Percentiles rank a stretch among this genome's conserved stretches.
Conservation (phyloP, 371 early-diverging fungal genomes). For the Funneliformis caledonium region DNA sequence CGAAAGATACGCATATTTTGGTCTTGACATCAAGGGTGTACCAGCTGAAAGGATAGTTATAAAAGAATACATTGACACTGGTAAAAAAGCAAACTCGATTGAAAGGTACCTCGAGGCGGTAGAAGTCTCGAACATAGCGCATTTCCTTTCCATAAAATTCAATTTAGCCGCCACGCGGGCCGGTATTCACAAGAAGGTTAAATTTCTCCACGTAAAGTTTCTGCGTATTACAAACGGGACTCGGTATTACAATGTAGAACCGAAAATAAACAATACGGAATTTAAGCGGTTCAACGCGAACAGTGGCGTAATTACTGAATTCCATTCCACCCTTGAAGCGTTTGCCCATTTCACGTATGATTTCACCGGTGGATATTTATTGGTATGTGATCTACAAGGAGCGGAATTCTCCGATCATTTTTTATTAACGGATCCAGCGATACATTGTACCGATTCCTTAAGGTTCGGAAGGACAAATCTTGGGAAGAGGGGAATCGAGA, state of each 20-base stretch:
- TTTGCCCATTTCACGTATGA: slow-evolving; percentile 38
- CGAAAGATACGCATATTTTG: slow-evolving; percentile 33
- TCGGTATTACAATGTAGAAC: slow-evolving; percentile 8
- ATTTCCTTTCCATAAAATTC: slow-evolving; percentile 27
- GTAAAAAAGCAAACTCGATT: not conserved
- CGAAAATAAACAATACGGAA: not conserved
- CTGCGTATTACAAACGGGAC: not conserved
- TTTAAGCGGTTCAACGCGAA: slow-evolving; percentile 37
- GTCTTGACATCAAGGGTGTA: not conserved
- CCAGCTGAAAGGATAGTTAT: not conserved
- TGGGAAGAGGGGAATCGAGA: slow-evolving; percentile 18
- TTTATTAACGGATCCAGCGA: slow-evolving; percentile 36
- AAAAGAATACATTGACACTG: slow-evolving; percentile 12
- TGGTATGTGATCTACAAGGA: slow-evolving; percentile 38
- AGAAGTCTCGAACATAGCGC: slow-evolving; percentile 14
- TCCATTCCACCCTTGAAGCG: slow-evolving; percentile 32
- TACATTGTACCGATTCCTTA: slow-evolving; percentile 33
- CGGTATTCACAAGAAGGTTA: slow-evolving; percentile 12
- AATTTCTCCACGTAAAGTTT: slow-evolving; percentile 18
- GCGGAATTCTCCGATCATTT: slow-evolving; percentile 19
- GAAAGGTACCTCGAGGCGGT: slow-evolving; percentile 36
- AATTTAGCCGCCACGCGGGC: not conserved
- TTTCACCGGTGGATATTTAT: slow-evolving; percentile 24
- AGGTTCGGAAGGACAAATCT: slow-evolving; percentile 38
- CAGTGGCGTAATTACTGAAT: slow-evolving; percentile 33